Base-by-base conservation (phyloP, 163 green algal species). In the Scenedesmus sp. region DNA sequence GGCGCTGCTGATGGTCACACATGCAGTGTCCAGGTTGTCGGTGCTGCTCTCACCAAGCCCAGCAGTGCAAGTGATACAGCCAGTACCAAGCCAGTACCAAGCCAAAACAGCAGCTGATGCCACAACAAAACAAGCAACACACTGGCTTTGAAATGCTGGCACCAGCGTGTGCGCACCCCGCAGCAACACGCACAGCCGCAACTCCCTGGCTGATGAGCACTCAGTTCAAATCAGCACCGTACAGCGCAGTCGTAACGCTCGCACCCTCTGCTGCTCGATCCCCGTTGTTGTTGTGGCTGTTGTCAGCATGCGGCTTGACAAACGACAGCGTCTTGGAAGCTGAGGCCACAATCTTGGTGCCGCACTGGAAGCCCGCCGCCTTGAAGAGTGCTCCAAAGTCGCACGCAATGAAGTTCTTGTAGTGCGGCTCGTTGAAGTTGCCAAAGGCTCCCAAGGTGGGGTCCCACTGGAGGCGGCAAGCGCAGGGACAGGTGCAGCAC, bases 301-400 rank as follows among this genome's bases (percentile, higher is more conserved):
- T 20, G 73, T 37, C 78, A 42, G 78, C 78, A 20, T 33, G 44
- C 87, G 37, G 83, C n/a, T 76, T 98, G 42, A 88, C 83, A 89
- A 98, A 98, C 72, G 85, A 95, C n/a, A 98, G 92, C 4, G 90
- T 93, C 94, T 99, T 99, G 91, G 93, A 95, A 73, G 93, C 93
- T 49, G 85, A 94, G 44, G 61, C 90, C 35, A 98, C 12, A 56
- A 95, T 92, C 95, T 99, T 99, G 35, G 90, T 94, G 90, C 93
- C 92, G 26, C 91, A 94, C 56, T 91, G 3, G 30, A 99, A 92
- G 6, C 97, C 97, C 0, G 85, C 94, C 0, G 92, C 90, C 90
- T 96, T 85, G 40, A 97, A 97, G 81, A 98, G 80, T 16, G 87
- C 89, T 16, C 91, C 96, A 42, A 98, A 88, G 81, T 97, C 94